Evolutionary conservation across 345 rosid genomes (phyloP).

Genomic region (Brassica carinata): DNA sequence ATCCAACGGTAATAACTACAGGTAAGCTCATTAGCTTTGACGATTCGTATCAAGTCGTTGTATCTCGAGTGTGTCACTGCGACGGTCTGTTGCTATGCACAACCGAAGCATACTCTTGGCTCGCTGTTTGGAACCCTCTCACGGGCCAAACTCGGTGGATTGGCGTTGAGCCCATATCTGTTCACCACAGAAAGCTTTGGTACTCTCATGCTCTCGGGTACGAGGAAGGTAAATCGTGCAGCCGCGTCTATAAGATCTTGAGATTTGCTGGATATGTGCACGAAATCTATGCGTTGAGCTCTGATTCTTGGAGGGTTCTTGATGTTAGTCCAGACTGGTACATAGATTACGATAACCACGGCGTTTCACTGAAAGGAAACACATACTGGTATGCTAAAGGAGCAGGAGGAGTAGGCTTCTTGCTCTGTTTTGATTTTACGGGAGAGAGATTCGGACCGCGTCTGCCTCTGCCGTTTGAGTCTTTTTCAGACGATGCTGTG

Average conservation of each 20-base stretch:
- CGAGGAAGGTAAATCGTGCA: neutral
- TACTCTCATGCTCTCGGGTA: slow-evolving; percentile 2
- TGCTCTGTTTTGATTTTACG: slow-evolving; percentile 12
- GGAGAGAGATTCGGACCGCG: slow-evolving; percentile 1
- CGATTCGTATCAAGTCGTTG: neutral
- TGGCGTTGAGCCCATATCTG: neutral
- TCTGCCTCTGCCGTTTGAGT: neutral
- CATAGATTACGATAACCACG: neutral
- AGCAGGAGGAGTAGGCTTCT: neutral
- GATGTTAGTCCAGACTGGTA: slow-evolving; percentile 1
- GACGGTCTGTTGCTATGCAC: slow-evolving; percentile 12
- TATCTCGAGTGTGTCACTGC: slow-evolving; percentile 12
- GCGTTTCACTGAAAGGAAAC: neutral
- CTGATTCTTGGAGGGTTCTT: slow-evolving; percentile 16
- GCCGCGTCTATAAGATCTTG: slow-evolving; percentile 3
- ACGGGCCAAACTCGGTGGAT: neutral
- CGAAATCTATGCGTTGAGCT: neutral
- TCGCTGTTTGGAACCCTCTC: neutral
- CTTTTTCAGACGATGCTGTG: neutral
- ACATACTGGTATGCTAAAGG: neutral
- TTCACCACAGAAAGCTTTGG: neutral
- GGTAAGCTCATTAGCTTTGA: slow-evolving; percentile 3
- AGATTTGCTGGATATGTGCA: neutral
- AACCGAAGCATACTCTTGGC: neutral
- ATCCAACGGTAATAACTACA: neutral